Percentiles rank a stretch among this genome's conserved stretches.
phyloP scores from a whole-genome alignment of 2,329 filamentous ascomycete genomes.

The Aspergillus thermomutatus region DNA sequence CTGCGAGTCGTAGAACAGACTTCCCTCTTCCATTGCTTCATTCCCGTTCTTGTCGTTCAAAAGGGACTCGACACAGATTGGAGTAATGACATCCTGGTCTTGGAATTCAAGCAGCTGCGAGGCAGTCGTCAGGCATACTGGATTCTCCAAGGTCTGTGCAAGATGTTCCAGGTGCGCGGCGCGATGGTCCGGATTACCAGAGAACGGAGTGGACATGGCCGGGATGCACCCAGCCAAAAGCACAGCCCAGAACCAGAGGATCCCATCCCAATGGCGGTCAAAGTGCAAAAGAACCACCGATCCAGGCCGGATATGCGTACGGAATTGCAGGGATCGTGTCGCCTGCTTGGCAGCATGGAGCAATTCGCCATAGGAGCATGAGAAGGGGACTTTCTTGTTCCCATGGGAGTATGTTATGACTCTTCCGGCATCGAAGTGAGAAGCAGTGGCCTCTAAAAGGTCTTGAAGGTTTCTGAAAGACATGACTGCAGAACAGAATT shows the following conservation, averaged over 20 bases:
- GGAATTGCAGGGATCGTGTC: slow-evolving; percentile 3
- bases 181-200: slow-evolving; percentile 24
- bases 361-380: slow-evolving; percentile 1
- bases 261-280: slow-evolving; percentile 34
- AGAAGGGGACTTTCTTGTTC: not conserved
- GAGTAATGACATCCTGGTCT: slow-evolving; percentile 2
- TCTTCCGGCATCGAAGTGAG: not conserved
- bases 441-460: not conserved
- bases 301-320: not conserved
- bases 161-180: slow-evolving; percentile 31
- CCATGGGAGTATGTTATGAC: slow-evolving; percentile 1
- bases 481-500: no score
- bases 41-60: no score
- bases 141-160: slow-evolving; percentile 7
- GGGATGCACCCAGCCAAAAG: slow-evolving; percentile 37
- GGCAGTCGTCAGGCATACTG: slow-evolving; percentile 5
- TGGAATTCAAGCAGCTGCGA: slow-evolving; percentile 3
- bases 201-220: slow-evolving; percentile 35
- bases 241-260: slow-evolving; percentile 43
- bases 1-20: not conserved
- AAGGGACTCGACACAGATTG: slow-evolving; percentile 6
- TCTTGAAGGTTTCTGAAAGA: slow-evolving; percentile 4
- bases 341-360: not conserved
- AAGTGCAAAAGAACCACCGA: slow-evolving; percentile 28
- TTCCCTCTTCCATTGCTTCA: no score